Evolutionary conservation across 768 basidiomycete species (phyloP).

Genomic region (Thelephora ganbajun): DNA sequence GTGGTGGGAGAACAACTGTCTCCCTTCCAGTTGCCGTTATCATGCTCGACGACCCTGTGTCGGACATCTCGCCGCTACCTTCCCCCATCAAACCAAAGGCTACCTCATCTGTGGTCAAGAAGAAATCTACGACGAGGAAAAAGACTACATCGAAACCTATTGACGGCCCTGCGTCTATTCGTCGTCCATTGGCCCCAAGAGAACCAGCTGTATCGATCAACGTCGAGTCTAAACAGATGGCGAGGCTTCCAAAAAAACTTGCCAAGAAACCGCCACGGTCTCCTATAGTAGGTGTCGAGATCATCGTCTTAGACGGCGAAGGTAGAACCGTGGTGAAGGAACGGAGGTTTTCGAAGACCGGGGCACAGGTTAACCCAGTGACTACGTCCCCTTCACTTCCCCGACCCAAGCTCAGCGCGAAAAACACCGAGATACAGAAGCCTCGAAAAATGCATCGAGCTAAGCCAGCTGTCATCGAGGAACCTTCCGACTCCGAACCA

Average conservation of each 20-base stretch:
- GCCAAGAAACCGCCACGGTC: constrained; percentile 11
- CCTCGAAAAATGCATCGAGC: constrained; percentile 1
- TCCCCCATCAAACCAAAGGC: not conserved
- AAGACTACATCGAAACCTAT: not conserved
- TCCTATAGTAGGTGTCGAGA: constrained; percentile 49
- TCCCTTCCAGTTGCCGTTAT: constrained; percentile 1
- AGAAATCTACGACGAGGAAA: constrained; percentile 6
- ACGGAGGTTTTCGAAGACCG: constrained; percentile 37
- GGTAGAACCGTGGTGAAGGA: constrained; percentile 50
- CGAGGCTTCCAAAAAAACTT: no score
- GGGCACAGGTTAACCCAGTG: constrained; percentile 23
- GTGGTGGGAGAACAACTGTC: constrained; percentile 3
- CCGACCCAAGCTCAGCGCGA: not conserved
- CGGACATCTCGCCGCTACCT: constrained; percentile 1
- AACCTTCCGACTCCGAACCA: constrained; percentile 10
- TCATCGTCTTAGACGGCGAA: constrained; percentile 46
- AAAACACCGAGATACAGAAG: constrained; percentile 1
- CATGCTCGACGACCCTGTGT: not conserved
- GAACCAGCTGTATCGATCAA: no score
- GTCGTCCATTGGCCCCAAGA: not conserved
- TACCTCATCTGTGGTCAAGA: not conserved
- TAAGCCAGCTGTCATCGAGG: not conserved
- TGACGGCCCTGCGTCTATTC: not conserved
- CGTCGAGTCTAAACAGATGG: no score
- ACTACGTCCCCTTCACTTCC: constrained; percentile 2